Percentiles rank a stretch among this genome's conserved stretches.
Evolutionary conservation across 176 grass and related monocot genomes (phyloP).

Genomic region (Bromus sterilis): DNA sequence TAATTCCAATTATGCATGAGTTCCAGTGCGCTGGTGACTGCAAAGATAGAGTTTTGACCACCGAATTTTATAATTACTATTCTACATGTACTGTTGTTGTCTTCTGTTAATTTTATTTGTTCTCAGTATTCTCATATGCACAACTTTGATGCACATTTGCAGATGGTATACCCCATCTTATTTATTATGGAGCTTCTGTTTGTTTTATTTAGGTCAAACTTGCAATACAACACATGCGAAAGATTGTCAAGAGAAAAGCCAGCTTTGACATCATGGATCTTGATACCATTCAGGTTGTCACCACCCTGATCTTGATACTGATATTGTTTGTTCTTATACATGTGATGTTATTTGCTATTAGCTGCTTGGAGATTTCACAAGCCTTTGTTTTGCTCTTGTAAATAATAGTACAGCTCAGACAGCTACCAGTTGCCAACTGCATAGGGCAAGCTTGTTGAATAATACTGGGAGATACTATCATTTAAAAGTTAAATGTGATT

Average conservation of each 20-base stretch:
- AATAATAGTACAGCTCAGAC: not conserved
- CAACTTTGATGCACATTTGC: not conserved
- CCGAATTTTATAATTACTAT: not conserved
- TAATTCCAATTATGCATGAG: not conserved
- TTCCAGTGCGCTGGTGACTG: not conserved
- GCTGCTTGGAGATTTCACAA: not conserved
- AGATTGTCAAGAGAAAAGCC: conserved; percentile 92
- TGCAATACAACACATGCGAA: conserved; percentile 99
- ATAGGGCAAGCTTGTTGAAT: not conserved
- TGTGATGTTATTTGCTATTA: not conserved
- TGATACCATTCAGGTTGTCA: conserved; percentile 75
- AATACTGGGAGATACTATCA: not conserved
- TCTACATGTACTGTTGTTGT: not conserved
- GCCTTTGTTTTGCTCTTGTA: not conserved
- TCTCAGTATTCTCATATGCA: not conserved
- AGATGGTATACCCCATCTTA: conserved; percentile 5
- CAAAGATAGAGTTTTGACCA: not conserved
- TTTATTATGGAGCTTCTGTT: conserved; percentile 15
- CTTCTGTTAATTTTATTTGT: not conserved
- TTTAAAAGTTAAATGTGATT: not conserved
- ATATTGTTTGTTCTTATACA: not conserved
- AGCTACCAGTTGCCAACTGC: not conserved
- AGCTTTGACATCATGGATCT: conserved; percentile 99
- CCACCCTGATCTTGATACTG: not conserved
- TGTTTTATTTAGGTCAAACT: conserved; percentile 73